Base-by-base conservation (phyloP, 1,139 yeast species). In the Debaryomyces sp. region DNA sequence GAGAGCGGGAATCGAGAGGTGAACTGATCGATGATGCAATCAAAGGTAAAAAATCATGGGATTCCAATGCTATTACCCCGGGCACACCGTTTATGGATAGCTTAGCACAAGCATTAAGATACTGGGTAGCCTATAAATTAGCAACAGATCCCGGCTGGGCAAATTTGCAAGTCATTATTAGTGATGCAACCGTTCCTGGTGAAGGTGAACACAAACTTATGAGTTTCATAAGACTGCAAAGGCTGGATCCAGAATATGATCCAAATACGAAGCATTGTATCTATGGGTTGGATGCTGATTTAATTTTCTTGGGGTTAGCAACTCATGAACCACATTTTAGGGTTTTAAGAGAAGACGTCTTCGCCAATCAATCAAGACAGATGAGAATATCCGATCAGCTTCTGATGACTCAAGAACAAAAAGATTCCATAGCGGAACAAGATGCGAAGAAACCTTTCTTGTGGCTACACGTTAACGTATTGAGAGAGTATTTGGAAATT, bases 181-280 rank as follows among this genome's bases (percentile, higher is more conserved):
- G 96, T 63, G 99, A 96, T 58, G 97, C 96, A 44, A 94, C 96
- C 29, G 98, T 92, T 10, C 99, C 99, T 1, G 99, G 99, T 51
- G 99, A 94, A 75, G 99, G 99, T 63, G 99, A 94, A 70, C 99
- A 94, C 74, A 94, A 94, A 66, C 87, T 94, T 59, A 95, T 94
- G 99, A 89, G 88, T 57, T 91, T 87, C 62, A 89, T 95, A 57
- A 83, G 99, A 59, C 79, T 86, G 45, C 90, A 89, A 68, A 81
- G 96, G 64, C 84, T 91, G 43, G 92, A 89, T 60, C 87, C 94
- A 0, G 89, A 82, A 62, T 91, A 92, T 67, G 80, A 89, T 60
- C 94, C 97, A 34, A 94, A 95, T 67, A 87, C 92, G 1, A 82
- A 89, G 40, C 99, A 95, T 68, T 91, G 97, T 70, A 84, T 95